Evolutionary conservation across 2,329 filamentous ascomycete genomes (phyloP), one percentile per base, ranked within the genome.

Genomic region (Fusarium caatingaense): DNA sequence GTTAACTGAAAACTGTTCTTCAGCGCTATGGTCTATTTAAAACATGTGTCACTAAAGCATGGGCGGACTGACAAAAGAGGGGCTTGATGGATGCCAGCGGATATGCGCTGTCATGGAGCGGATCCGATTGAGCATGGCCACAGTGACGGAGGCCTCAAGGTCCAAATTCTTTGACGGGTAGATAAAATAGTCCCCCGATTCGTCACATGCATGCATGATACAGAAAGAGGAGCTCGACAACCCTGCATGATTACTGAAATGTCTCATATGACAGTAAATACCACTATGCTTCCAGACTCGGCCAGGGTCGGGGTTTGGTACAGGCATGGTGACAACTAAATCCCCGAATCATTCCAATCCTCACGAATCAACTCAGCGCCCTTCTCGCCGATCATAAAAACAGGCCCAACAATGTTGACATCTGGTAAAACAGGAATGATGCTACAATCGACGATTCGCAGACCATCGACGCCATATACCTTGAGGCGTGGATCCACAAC

Each of bases 371-470:
- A 13, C 2, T 50, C 12, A 0, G 64, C 64, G 3, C 65, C 80
- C 79, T 86, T 89, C 74, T 90, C 87, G 7, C 80, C 87, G 60
- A 89, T 74, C 83, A 86, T 87, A 69, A 90, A 90, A 4, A 89
- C 87, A 4, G 85, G 82, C 60, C 87, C 88, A 74, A 89, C 87
- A 49, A 88, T 88, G 2, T 87, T 83, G n/a, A 79, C 87, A 81
- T 82, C 87, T 62, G 74, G 86, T 76, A 83, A 87, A 75, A 88
- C 80, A 0, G 87, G 87, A 15, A 89, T 84, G 3, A 73, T 60
- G 6, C 59, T 73, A 2, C 65, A 70, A 3, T 73, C 70, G 16
- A 64, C 46, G 1, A 72, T n/a, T 1, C 68, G 68, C 2, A 73
- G 34, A 12, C 62, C 60, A 6, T 71, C 49, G 5, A 71, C 60